Conservation (phyloP, 768 basidiomycete genomes). For the Mycena rosella region DNA sequence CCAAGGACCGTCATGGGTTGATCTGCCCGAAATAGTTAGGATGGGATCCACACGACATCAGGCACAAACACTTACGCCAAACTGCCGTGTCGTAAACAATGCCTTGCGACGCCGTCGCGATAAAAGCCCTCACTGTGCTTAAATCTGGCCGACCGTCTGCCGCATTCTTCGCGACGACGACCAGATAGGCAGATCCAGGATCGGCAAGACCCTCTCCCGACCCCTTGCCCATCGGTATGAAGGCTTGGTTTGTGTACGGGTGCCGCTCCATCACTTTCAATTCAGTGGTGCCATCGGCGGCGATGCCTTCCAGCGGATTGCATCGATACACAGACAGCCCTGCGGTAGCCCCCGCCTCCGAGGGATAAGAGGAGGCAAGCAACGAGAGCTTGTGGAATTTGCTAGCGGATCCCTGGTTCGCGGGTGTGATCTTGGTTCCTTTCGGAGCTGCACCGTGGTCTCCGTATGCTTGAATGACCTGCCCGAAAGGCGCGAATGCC, state of each 20-base stretch:
- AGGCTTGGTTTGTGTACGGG: constrained; percentile 90
- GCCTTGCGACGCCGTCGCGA: constrained; percentile 85
- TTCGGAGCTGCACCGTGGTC: constrained; percentile 76
- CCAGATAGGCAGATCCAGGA: constrained; percentile 67
- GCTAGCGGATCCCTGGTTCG: constrained; percentile 90
- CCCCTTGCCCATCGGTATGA: constrained; percentile 90
- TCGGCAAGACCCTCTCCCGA: constrained; percentile 51
- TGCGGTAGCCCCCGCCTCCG: constrained; percentile 64
- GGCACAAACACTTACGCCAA: constrained; percentile 81
- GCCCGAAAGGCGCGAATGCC: constrained; percentile 89
- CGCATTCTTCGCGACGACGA: constrained; percentile 89
- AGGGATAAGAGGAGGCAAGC: constrained; percentile 76
- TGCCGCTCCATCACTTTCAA: constrained; percentile 91
- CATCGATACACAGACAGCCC: constrained; percentile 91
- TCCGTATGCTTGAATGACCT: constrained; percentile 90
- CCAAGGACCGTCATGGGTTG: constrained; percentile 92
- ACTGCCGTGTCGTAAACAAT: constrained; percentile 85
- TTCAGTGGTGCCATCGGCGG: constrained; percentile 62
- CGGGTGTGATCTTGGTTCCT: constrained; percentile 78
- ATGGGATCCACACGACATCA: neutral
- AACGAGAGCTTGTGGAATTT: constrained; percentile 94
- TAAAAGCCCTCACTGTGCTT: constrained; percentile 81
- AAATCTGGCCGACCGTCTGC: constrained; percentile 83
- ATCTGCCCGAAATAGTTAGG: constrained; percentile 62
- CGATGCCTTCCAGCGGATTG: constrained; percentile 62